These are phyloP conservation scores for Trichophyton simii DNA, from an alignment of 2,329 filamentous ascomycete genomes.

Conservation along the genomic window DNA sequence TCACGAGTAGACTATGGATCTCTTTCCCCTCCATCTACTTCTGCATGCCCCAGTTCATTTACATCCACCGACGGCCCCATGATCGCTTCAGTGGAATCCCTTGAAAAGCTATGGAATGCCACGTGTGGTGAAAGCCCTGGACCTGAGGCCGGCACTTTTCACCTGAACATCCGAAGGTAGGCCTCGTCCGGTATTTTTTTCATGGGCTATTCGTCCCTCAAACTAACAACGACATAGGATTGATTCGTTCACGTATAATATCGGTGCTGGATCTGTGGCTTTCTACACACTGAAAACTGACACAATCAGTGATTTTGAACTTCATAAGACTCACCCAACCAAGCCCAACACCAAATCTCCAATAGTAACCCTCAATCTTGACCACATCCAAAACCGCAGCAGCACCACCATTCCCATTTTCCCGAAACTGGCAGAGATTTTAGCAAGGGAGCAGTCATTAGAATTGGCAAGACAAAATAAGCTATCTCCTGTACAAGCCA, in stretches of 20 bases:
- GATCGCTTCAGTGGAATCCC: slow-evolving; percentile 30
- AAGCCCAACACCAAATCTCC: slow-evolving; percentile 30
- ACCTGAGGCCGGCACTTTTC: slow-evolving; percentile 24
- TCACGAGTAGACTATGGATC: slow-evolving; percentile 13
- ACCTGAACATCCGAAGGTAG: slow-evolving; percentile 33
- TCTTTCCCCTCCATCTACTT: slow-evolving; percentile 9
- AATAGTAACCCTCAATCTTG: slow-evolving; percentile 32
- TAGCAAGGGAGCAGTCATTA: slow-evolving; percentile 36
- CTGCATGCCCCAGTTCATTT: background rate
- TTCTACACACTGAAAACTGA: slow-evolving; percentile 36
- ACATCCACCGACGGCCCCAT: slow-evolving; percentile 6
- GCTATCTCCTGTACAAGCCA: slow-evolving; percentile 29
- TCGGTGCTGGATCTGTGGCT: slow-evolving; percentile 30
- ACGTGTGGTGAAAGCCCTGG: slow-evolving; percentile 33
- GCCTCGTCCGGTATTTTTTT: background rate
- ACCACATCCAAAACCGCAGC: slow-evolving; percentile 24
- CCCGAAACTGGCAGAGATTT: slow-evolving; percentile 38
- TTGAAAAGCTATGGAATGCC: slow-evolving; percentile 33
- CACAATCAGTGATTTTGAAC: slow-evolving; percentile 30
- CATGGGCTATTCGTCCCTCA: too few relatives aligned
- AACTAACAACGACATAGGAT: slow-evolving; percentile 20
- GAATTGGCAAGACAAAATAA: slow-evolving; percentile 29
- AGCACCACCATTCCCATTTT: slow-evolving; percentile 28
- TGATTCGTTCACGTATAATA: slow-evolving; percentile 31
- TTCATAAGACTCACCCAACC: slow-evolving; percentile 31